phyloP scores from a whole-genome alignment of 768 basidiomycete species.

The Boletus reticulatus region DNA sequence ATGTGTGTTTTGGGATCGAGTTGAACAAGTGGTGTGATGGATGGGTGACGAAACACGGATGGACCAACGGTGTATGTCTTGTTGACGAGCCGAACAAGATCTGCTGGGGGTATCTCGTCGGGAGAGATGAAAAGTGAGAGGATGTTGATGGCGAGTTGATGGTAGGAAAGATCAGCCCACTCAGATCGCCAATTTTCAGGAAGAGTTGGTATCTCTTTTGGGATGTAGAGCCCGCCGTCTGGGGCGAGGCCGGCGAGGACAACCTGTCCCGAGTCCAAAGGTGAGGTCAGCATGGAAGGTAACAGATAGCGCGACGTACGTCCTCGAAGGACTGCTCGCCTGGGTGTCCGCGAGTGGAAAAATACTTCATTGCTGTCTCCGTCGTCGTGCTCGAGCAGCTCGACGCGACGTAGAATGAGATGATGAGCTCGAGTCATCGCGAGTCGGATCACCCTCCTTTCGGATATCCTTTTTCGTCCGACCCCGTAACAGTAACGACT shows the following conservation, averaged over 20 bases:
- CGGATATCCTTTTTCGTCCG: too few relatives aligned
- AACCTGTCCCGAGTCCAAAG: constrained; percentile 49
- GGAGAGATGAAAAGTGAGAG: constrained; percentile 86
- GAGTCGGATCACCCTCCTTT: too few relatives aligned
- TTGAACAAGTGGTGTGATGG: constrained; percentile 68
- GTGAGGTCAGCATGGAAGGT: constrained; percentile 1
- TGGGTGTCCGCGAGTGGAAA: constrained; percentile 83
- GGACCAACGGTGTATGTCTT: constrained; percentile 58
- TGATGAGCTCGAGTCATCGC: too few relatives aligned
- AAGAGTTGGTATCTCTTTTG: constrained; percentile 75
- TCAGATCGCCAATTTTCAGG: constrained; percentile 77
- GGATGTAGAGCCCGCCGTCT: constrained; percentile 95
- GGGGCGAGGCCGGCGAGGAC: constrained; percentile 95
- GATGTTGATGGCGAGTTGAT: constrained; percentile 79
- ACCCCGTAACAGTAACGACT: too few relatives aligned
- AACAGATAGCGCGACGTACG: constrained; percentile 60
- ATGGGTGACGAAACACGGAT: constrained; percentile 76
- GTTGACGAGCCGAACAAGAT: constrained; percentile 72
- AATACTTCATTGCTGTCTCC: constrained; percentile 69
- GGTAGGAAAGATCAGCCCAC: constrained; percentile 79
- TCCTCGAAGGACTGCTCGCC: constrained; percentile 88
- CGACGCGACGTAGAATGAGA: too few relatives aligned
- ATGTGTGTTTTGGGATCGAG: constrained; percentile 54
- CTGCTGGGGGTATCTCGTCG: constrained; percentile 71
- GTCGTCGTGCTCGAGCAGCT: not conserved